A percentile compares a stretch with the other conserved stretches of the same genome.
Conservation (phyloP, 1,284 basidiomycete genomes). For the Boletus hoseneyae region DNA sequence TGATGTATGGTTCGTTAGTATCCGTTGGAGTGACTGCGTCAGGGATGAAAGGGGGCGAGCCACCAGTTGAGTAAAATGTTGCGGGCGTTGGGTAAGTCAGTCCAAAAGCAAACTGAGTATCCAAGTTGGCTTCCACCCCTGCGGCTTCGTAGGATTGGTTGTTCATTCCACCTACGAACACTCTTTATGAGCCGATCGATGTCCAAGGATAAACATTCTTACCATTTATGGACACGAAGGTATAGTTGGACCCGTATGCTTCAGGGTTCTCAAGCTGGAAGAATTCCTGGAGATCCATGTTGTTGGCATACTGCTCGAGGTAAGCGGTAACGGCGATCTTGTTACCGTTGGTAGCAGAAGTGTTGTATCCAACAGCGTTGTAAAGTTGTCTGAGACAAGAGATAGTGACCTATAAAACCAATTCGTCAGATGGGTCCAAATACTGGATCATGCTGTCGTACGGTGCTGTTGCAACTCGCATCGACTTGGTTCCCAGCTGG, state of each 20-base stretch:
- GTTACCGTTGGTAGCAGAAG: constrained; percentile 39
- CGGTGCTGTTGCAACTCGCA: constrained; percentile 44
- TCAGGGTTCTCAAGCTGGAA: constrained; percentile 40
- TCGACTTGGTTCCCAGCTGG: constrained; percentile 41
- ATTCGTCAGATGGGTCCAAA: constrained; percentile 26
- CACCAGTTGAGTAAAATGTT: constrained; percentile 62
- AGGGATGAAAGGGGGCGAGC: constrained; percentile 55
- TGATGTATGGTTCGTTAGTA: constrained; percentile 62
- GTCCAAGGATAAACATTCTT: background rate
- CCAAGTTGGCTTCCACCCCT: constrained; percentile 69
- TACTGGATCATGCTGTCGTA: constrained; percentile 30
- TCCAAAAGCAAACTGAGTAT: constrained; percentile 65
- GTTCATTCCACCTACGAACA: constrained; percentile 49
- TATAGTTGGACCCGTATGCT: constrained; percentile 31
- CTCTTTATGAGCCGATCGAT: background rate
- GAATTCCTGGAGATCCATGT: constrained; percentile 51
- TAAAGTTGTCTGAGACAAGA: constrained; percentile 49
- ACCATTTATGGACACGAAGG: constrained; percentile 51
- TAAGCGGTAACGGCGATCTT: constrained; percentile 56
- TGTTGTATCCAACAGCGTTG: constrained; percentile 44
- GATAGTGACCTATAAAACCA: constrained; percentile 40
- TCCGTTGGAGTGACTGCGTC: constrained; percentile 40
- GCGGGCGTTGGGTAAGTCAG: constrained; percentile 47
- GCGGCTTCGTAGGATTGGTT: constrained; percentile 52
- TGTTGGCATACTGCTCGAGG: constrained; percentile 53